Evolutionary conservation across 2,329 filamentous ascomycete species (phyloP).

Genomic region (Ophiostoma australiae): DNA sequence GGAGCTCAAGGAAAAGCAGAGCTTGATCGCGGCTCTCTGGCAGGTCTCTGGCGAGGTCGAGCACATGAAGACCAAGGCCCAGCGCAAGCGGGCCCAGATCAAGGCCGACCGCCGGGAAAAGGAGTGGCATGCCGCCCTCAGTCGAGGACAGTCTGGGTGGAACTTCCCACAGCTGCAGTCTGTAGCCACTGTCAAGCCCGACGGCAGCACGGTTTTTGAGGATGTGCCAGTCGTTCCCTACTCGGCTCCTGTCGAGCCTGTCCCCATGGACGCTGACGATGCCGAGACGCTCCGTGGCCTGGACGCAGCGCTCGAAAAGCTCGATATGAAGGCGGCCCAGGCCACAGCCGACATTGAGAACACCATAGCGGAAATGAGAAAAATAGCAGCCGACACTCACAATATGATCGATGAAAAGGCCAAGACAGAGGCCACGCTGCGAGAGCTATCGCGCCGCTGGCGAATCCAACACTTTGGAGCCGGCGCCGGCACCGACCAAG

Average conservation of each 20-base stretch:
- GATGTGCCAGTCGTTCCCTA: background rate
- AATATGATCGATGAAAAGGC: background rate
- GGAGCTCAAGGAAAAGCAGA: background rate
- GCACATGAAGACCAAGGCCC: background rate
- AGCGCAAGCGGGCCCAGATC: background rate
- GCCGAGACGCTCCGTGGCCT: background rate
- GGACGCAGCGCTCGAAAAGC: background rate
- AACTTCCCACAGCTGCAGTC: background rate
- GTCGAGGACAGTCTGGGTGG: background rate
- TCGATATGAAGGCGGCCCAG: background rate
- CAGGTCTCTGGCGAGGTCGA: background rate
- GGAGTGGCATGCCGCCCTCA: background rate
- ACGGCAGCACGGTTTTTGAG: background rate
- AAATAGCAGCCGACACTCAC: background rate
- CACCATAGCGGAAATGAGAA: background rate
- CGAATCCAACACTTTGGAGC: constrained; percentile 17
- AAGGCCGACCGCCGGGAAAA: background rate
- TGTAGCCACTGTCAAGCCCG: background rate
- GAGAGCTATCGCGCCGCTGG: constrained; percentile 20
- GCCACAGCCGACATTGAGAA: background rate
- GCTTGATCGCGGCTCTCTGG: background rate
- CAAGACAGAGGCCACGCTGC: constrained; percentile 8
- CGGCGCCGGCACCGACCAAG: background rate
- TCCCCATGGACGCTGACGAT: background rate
- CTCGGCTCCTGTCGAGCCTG: background rate